Percentiles rank a stretch among this genome's conserved stretches.
These are phyloP conservation scores for Solanum hybrid DNA, from an alignment of 305 asterid genomes.

Conservation along the genomic window DNA sequence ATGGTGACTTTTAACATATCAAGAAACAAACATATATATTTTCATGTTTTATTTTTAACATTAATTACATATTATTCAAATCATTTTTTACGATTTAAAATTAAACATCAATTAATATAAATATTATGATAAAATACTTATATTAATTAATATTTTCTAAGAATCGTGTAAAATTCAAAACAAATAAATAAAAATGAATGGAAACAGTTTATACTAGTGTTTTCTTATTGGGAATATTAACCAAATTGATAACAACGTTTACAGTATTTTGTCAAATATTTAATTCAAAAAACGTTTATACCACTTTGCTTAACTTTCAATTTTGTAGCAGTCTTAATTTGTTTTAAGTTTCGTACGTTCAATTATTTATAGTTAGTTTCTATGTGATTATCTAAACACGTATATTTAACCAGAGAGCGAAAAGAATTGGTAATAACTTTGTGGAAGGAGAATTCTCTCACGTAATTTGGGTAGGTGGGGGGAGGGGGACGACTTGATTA, in stretches of 20 bases:
- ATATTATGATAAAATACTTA: neutral
- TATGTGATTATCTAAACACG: neutral
- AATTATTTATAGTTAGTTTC: neutral
- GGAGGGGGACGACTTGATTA: neutral
- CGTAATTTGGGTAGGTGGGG: neutral
- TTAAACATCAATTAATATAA: neutral
- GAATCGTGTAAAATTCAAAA: neutral
- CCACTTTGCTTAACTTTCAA: neutral
- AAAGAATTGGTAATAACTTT: neutral
- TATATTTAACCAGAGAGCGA: neutral
- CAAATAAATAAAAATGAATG: neutral
- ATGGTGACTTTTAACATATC: neutral
- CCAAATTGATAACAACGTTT: neutral
- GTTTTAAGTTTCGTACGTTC: neutral
- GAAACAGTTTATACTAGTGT: neutral
- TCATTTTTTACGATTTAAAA: too few relatives aligned
- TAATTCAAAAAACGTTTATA: neutral
- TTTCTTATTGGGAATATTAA: neutral
- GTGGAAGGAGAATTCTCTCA: neutral
- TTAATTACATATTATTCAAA: too few relatives aligned
- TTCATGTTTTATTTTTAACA: neutral
- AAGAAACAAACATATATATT: neutral
- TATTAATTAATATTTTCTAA: neutral
- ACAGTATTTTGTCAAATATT: neutral
- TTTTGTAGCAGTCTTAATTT: neutral